These are phyloP conservation scores for Hymenotorrendiella dingleyae DNA, from an alignment of 2,329 filamentous ascomycete genomes.

Conservation along the genomic window DNA sequence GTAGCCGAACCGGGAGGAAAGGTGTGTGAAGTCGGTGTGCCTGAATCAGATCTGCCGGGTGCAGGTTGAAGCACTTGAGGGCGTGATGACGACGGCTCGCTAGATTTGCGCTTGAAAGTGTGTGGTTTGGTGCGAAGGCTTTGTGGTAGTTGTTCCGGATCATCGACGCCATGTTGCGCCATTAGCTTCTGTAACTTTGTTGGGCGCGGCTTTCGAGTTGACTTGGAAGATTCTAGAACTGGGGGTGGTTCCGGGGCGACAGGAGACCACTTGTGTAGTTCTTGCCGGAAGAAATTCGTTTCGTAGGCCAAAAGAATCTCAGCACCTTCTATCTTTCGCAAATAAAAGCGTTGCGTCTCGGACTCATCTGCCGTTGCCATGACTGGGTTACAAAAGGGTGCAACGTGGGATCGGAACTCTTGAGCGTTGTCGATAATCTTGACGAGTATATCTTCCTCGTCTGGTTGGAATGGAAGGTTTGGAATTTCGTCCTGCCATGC, in stretches of 20 bases:
- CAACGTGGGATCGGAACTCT: conserved; percentile 77
- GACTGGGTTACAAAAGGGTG: conserved; percentile 72
- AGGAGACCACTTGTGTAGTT: conserved; percentile 90
- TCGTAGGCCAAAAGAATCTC: conserved; percentile 88
- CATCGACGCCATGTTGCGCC: conserved; percentile 78
- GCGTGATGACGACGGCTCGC: conserved; percentile 25
- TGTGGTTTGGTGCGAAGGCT: conserved; percentile 38
- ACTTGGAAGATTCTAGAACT: conserved; percentile 78
- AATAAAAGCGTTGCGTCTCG: conserved; percentile 85
- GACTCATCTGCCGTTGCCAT: conserved; percentile 80
- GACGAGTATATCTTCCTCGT: conserved; percentile 83
- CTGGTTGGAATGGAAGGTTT: conserved; percentile 82
- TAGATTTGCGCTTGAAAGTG: conserved; percentile 29
- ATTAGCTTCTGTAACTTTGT: conserved; percentile 97
- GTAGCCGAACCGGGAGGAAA: conserved; percentile 18
- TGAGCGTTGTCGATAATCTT: conserved; percentile 81
- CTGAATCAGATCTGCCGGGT: conserved; percentile 27
- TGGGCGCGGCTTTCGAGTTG: conserved; percentile 89
- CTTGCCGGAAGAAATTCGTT: conserved; percentile 96
- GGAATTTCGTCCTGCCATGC: conserved; percentile 79
- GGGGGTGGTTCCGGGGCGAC: conserved; percentile 83
- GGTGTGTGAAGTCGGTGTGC: conserved; percentile 25
- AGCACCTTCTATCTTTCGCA: conserved; percentile 94
- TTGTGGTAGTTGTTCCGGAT: conserved; percentile 84
- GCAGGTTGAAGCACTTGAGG: conserved; percentile 27